Base-by-base conservation (phyloP, 495 filamentous ascomycete genomes). In the Penicillium pulvis region DNA sequence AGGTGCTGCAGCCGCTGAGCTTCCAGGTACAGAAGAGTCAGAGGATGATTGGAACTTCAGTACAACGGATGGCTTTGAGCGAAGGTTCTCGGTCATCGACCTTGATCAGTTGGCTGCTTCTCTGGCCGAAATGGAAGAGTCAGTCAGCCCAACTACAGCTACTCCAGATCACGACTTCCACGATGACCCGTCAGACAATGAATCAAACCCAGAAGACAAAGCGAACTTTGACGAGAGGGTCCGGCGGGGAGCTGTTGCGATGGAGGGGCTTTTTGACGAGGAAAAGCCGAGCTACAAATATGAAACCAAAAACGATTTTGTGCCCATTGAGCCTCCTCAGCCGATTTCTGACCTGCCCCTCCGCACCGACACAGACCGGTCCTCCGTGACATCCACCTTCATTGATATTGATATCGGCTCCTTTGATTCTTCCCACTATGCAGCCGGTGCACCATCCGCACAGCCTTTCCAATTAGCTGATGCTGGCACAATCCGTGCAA, bases 41-140 rank as follows among this genome's bases (percentile, higher is more conserved):
- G 71, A 73, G 2, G 88, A 92, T 57, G 89, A 93, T 62, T 97
- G 94, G 91, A 96, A 93, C 63, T 97, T 97, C 65, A 92, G 89
- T 66, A 92, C 89, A 1, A 94, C 91, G 0, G 87, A 90, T 55
- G 89, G 86, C 10, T 96, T 96, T 68, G 88, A 95, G 65, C 81
- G 85, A 56, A 64, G 77, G 39, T 79, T 79, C 44, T 79, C 77
- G 3, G 76, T 78, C 35, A 74, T 79, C 42, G 75, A 81, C 50
- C 61, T 81, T 14, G 75, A 79, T 53, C 66, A 79, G 59, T 62
- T 81, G 12, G 79, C 77, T 24, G 72, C 73, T 11, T 75, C 72
- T 7, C 49, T 79, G 20, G 76, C 76, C 19, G 68, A 75, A 47
- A 65, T 78, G 52, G 71, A 75, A 50, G 61, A 70, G 20, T 50